Base-by-base conservation (phyloP, 192 early-diverging fungal genomes). In the Umbelopsis ramanniana region DNA sequence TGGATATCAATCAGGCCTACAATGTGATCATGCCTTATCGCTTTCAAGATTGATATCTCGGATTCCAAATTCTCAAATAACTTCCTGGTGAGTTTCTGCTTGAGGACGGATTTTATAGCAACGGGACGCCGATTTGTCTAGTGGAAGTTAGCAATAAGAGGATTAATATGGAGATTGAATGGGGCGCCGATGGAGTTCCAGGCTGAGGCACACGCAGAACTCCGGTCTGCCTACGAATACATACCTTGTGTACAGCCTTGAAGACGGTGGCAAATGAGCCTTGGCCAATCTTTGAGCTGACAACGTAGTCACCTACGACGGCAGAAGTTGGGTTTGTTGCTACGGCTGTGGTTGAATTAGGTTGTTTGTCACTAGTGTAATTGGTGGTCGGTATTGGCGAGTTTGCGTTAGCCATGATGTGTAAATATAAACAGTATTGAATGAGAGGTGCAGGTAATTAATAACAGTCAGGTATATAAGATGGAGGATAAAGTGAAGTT, bases 251-350 rank as follows among this genome's bases (percentile, higher is more conserved):
- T 24, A 88, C 70, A 14, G 89, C 93, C 66, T 88, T 88, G 80
- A 93, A 98, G 8, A 99, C 97, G 6, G 91, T 96, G 47, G 97
- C 97, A 86, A 98, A 99, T 3, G 95, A 97, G 9, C 97, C 97
- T 22, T 91, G 89, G 43, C 97, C 97, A 66, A 99, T 97, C 70
- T 95, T 93, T 17, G 87, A 80, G 43, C 88, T 84, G 29, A 97
- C 81, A 70, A 90, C 74, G 74, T 94, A 95, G 74, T 93, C 91
- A 54, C 92, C 95, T 29, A 97, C 88, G n/a, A 63, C 57, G 17
- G 57, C 57, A 6, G 57, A 22, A 17, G 57, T 19, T 63, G 57
- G 26, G 15, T 17, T 50, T 17, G 48, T n/a, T 63, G 57, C 17
- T 15, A 29, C 26, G 9, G 57, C 57, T 63, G 57, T 63, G 57